Evolutionary conservation across 2,329 filamentous ascomycete species (phyloP), one percentile per base, ranked within the genome.

Genomic region (Xylariales sp.): DNA sequence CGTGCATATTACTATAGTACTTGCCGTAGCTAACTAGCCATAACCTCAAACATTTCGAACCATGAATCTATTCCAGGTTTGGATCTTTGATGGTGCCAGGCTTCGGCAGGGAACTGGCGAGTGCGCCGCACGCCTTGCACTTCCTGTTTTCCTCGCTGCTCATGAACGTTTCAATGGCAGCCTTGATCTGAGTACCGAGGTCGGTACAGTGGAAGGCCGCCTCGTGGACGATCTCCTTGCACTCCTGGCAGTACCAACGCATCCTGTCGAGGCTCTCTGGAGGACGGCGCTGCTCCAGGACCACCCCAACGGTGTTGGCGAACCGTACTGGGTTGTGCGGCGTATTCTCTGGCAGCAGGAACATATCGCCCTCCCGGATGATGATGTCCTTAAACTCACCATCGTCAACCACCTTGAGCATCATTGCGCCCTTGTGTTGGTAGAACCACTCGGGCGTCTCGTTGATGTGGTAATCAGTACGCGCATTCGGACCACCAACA

Each of bases 391-490:
- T 76, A 65, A 95, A 95, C 33, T 67, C 43, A 59, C 72, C 61
- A 41, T 72, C 63, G 56, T 96, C 88, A 46, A 96, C 86, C 13
- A 93, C 85, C 60, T 94, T 95, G 51, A 98, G 83, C 41, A 93
- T 73, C 91, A 97, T 96, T 49, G 84, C 82, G 49, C 93, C 93
- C 54, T 83, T 82, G 76, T 95, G 81, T 65, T 97, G 91, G 74
- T 93, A 97, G 79, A 97, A 98, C 83, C 90, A 97, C 64, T 97
- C 93, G 11, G 93, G 82, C 1, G 91, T 97, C 53, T 81, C 72
- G 73, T 97, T 97, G 76, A 97, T 91, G 74, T 97, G 93, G 72
- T 96, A 98, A 72, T 97, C 93, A 40, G 90, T 96, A 47, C 93
- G 82, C 44, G 88, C 88, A 63, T 97, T 97, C 55, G 93, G 93